Evolutionary conservation across 352 stramenopile species (phyloP), one percentile per base, ranked within the genome.

Genomic region (Blastocystis sp.): DNA sequence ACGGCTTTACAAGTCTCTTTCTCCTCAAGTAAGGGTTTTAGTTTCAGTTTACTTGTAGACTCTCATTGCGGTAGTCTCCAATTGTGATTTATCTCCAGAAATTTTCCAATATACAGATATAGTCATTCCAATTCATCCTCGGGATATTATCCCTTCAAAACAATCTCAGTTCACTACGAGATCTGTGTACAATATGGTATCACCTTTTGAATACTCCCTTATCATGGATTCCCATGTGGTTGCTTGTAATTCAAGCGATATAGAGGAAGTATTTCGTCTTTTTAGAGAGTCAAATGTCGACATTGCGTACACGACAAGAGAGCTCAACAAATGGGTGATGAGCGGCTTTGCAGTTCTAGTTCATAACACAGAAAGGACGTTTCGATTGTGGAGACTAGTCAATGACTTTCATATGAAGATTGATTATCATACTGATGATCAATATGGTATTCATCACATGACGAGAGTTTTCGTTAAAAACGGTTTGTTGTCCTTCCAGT

Each of bases 261-360:
- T 42, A 15, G 60, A 70, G 24, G 60, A 70, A 24, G 60, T 33
- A 19, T 70, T 70, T 35, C 13, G 30, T 33, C 60, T 70, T 4
- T 70, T 70, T 42, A 22, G 24, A 19, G 60, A 33, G 3, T n/a
- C 30, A 15, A 42, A 70, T 42, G 60, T 70, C 3, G 60, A 70
- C 24, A 33, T 70, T 19, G 60, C 60, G 3, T 70, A 48, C 9
- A 48, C 60, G 30, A 70, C 60, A 42, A 15, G 60, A n/a, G 60
- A 48, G 4, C 15, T 70, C 60, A 70, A 70, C 60, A 33, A 24
- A 19, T 70, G 60, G 60, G 9, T 70, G 15, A 70, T 42, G 19
- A 70, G 60, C 60, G 60, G 60, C 19, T 70, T 70, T 42, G 60
- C 60, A 15, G 60, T 70, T 33, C 60, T 70, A 11, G n/a, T 48